phyloP scores from a whole-genome alignment of 768 basidiomycete genomes.

The Termitomyces bulborhizus region DNA sequence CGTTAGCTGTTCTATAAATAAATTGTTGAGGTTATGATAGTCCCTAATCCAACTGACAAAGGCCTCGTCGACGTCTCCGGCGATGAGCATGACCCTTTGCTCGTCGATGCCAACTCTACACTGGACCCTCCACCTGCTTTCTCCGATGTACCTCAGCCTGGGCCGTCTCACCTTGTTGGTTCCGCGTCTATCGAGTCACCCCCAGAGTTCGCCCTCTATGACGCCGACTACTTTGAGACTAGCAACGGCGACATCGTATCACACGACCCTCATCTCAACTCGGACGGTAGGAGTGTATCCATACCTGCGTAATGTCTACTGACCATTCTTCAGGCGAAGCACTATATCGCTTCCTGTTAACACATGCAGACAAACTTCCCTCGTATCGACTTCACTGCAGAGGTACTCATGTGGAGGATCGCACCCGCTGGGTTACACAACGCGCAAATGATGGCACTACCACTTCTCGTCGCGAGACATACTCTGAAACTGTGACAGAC shows the following conservation, averaged over 20 bases:
- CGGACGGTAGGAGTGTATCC: slow-evolving; percentile 41
- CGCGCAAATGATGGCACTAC: slow-evolving; percentile 21
- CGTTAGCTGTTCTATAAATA: slow-evolving; percentile 1
- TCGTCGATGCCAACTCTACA: not conserved
- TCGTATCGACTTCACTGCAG: slow-evolving; percentile 34
- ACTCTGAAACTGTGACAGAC: slow-evolving; percentile 48
- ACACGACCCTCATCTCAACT: slow-evolving; percentile 64
- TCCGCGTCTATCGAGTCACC: slow-evolving; percentile 27
- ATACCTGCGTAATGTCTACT: not conserved
- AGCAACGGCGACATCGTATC: slow-evolving; percentile 51
- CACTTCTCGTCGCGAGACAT: slow-evolving; percentile 32
- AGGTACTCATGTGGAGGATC: slow-evolving; percentile 48
- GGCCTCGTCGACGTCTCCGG: not conserved
- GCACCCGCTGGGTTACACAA: slow-evolving; percentile 31
- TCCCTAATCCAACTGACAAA: slow-evolving; percentile 6
- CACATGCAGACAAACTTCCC: slow-evolving; percentile 41
- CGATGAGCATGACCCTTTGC: not conserved
- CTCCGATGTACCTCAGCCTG: not conserved
- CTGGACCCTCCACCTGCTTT: slow-evolving; percentile 11
- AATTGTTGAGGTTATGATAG: slow-evolving; percentile 4
- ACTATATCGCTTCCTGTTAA: slow-evolving; percentile 60
- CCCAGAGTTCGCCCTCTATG: slow-evolving; percentile 56
- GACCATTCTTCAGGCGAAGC: slow-evolving; percentile 44
- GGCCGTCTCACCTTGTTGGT: not conserved
- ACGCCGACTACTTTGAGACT: slow-evolving; percentile 51